Conservation (phyloP, 2,329 filamentous ascomycete genomes). For the Pseudogymnoascus sp. region DNA sequence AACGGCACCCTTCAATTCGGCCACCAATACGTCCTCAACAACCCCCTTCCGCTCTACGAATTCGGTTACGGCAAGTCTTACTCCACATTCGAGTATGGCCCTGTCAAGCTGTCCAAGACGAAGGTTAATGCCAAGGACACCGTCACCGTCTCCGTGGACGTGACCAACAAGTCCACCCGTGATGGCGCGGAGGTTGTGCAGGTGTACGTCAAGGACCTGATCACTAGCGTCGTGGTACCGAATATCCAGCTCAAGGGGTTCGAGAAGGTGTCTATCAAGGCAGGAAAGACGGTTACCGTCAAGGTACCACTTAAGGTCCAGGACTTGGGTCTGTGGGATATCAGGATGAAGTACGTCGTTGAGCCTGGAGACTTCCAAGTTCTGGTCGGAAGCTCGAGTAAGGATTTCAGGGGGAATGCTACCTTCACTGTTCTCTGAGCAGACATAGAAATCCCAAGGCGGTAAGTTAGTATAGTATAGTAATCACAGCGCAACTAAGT, state of each 20-base stretch:
- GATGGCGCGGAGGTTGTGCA: conserved; percentile 48
- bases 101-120: conserved; percentile 35
- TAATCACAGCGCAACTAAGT: background rate
- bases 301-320: conserved; percentile 52
- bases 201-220: conserved; percentile 45
- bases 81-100: conserved; percentile 49
- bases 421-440: conserved; percentile 41
- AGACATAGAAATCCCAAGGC: background rate
- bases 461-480: background rate
- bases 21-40: conserved; percentile 78
- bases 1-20: conserved; percentile 69
- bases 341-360: conserved; percentile 63
- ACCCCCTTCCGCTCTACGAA: conserved; percentile 68
- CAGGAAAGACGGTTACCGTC: conserved; percentile 45
- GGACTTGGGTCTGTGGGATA: conserved; percentile 66
- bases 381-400: conserved; percentile 51
- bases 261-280: conserved; percentile 53
- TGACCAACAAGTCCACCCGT: conserved; percentile 51
- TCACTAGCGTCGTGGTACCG: conserved; percentile 54
- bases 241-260: conserved; percentile 61
- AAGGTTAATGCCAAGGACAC: conserved; percentile 35
- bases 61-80: conserved; percentile 78
- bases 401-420: conserved; percentile 46
- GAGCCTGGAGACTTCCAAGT: conserved; percentile 62
- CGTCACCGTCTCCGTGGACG: conserved; percentile 43